Conservation (phyloP, 345 rosid genomes). For the Gossypioides kirkii region DNA sequence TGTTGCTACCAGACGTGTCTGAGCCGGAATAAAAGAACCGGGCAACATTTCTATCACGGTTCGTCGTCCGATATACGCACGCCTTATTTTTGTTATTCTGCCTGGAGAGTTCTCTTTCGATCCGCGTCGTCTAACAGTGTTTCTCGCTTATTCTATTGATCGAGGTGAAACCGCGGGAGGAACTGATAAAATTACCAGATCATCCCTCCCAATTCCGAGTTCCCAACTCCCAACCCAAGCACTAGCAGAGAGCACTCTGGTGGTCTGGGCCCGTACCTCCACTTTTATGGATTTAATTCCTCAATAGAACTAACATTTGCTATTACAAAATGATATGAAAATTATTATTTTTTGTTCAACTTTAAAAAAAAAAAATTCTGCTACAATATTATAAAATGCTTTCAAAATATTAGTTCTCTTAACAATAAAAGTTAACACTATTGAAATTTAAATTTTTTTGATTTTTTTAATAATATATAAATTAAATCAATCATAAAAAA, state of each 20-base stretch:
- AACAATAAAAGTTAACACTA: no score
- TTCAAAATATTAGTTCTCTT: no score
- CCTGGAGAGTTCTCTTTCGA: not conserved
- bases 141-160: not conserved
- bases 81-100: not conserved
- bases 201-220: not conserved
- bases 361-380: no score
- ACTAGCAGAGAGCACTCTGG: not conserved
- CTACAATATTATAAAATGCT: no score
- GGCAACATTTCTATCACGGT: constrained; percentile 16
- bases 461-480: no score
- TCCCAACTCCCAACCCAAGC: not conserved
- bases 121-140: not conserved
- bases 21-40: constrained; percentile 14
- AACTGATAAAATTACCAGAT: not conserved
- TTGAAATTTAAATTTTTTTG: no score
- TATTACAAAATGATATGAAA: not conserved
- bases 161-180: not conserved
- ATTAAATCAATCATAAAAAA: no score
- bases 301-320: not conserved
- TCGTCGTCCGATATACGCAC: not conserved
- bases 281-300: not conserved
- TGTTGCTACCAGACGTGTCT: constrained; percentile 19
- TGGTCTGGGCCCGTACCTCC: not conserved
- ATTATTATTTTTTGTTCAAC: no score